Percentiles rank a stretch among this genome's conserved stretches.
Evolutionary conservation across 2,329 filamentous ascomycete genomes (phyloP).

Genomic region (Claviceps sp.): DNA sequence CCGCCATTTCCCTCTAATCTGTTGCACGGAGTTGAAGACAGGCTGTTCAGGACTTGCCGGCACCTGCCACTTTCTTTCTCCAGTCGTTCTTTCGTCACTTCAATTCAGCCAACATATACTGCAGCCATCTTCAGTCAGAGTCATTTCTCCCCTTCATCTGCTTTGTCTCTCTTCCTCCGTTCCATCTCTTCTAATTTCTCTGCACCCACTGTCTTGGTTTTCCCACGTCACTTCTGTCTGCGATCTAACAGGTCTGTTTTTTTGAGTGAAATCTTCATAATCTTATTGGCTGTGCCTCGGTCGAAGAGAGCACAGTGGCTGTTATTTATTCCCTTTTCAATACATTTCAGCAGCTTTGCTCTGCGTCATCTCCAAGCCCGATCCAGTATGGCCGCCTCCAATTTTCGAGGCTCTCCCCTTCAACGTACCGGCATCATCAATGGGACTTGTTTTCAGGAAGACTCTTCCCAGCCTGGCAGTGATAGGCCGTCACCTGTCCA

Average conservation of each 20-base stretch:
- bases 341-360: slow-evolving; percentile 5
- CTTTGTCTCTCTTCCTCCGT: slow-evolving; percentile 5
- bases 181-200: slow-evolving; percentile 9
- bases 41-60: slow-evolving; percentile 14
- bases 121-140: slow-evolving; percentile 5
- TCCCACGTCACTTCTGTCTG: slow-evolving; percentile 14
- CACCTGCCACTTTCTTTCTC: slow-evolving; percentile 9
- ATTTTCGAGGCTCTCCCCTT: slow-evolving; percentile 15
- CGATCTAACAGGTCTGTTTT: slow-evolving; percentile 16
- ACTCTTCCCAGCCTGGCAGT: slow-evolving; percentile 7
- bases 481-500: slow-evolving; percentile 8
- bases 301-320: slow-evolving; percentile 5
- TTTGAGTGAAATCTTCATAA: slow-evolving; percentile 16
- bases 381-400: slow-evolving; percentile 18
- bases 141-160: slow-evolving; percentile 5
- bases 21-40: slow-evolving; percentile 3
- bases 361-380: background rate
- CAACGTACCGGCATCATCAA: slow-evolving; percentile 11
- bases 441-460: slow-evolving; percentile 10
- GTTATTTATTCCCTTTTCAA: slow-evolving; percentile 8
- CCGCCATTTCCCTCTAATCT: slow-evolving; percentile 11
- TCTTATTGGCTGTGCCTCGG: slow-evolving; percentile 10
- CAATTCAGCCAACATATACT: slow-evolving; percentile 1
- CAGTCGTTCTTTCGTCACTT: slow-evolving; percentile 5
- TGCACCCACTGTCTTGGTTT: slow-evolving; percentile 9